Base-by-base conservation (phyloP, 768 basidiomycete species). In the Chalciporus chontae region DNA sequence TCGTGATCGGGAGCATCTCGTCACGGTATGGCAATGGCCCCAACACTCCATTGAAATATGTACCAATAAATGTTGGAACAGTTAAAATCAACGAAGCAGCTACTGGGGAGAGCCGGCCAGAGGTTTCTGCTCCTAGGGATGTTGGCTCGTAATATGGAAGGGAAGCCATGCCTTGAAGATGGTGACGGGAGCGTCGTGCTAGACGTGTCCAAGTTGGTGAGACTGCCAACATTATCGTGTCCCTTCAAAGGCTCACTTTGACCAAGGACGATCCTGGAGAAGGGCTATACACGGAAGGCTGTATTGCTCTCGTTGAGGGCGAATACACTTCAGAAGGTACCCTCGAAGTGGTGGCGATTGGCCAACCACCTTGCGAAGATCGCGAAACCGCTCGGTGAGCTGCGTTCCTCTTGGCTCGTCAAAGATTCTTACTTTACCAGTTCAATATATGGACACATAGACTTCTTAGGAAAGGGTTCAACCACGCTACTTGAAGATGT, bases 291-390 rank as follows among this genome's bases (percentile, higher is more conserved):
- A 96, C 94, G 0, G 96, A 98, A 68, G 96, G 96, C 0, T 93
- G 87, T 51, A 89, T 97, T 67, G 92, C 93, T 1, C 78, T 99
- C 14, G 84, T 97, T 0, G 96, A 98, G 71, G 96, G 96, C 18
- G 90, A 94, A 61, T 99, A 97, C 64, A 97, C 90, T 0, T 86
- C 94, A 52, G 93, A 98, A 26, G 89, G 86, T 43, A 88, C 79
- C 1, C 75, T 99, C 43, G 79, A 87, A 56, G 91, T 97, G 6
- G 82, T 93, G 54, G 96, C 94, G 17, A 89, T 99, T 53, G 96
- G 96, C 2, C 95, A 98, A 69, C 96, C 96, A 2, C 96, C 96
- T 10, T 95, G 94, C 61, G 96, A 99, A 69, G 79, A 86, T 57
- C 76, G 96, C 37, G 85, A 85, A 52, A 83, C 80, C 2, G 85